Conservation (phyloP, 768 basidiomycete genomes). For the Leccinum imitatum region DNA sequence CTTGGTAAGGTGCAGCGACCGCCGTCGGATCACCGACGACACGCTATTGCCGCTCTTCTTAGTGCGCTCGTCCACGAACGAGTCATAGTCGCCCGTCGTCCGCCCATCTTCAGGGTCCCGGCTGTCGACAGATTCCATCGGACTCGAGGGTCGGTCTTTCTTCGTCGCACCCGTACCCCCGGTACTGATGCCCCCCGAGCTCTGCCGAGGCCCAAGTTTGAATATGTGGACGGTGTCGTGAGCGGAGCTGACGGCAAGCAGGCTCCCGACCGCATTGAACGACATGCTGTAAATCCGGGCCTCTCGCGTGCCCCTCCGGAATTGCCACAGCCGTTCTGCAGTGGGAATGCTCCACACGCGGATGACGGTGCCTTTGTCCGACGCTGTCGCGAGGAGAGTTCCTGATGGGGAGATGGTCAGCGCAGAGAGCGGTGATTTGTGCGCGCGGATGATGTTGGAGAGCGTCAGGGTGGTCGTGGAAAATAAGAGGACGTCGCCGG, state of each 20-base stretch:
- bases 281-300: constrained; percentile 81
- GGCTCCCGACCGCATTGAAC: constrained; percentile 79
- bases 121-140: constrained; percentile 65
- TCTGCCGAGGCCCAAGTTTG: constrained; percentile 60
- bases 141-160: constrained; percentile 47
- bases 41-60: constrained; percentile 51
- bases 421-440: constrained; percentile 90
- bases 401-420: constrained; percentile 85
- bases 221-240: constrained; percentile 98
- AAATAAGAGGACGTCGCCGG: constrained; percentile 92
- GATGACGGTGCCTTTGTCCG: constrained; percentile 95
- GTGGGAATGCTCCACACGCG: constrained; percentile 90
- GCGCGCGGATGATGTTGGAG: constrained; percentile 95
- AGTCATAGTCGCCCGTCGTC: constrained; percentile 76
- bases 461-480: constrained; percentile 90
- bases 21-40: constrained; percentile 63
- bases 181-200: constrained; percentile 5
- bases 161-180: constrained; percentile 14
- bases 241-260: constrained; percentile 90
- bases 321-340: constrained; percentile 94
- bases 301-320: constrained; percentile 85
- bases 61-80: constrained; percentile 63
- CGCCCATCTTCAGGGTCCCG: constrained; percentile 53
- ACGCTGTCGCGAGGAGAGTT: constrained; percentile 88
- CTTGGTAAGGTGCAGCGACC: constrained; percentile 74